Evolutionary conservation across 164 flowering plant genomes (phyloP), one percentile per base, ranked within the genome.

Genomic region (Tetrastigma voinierianum): DNA sequence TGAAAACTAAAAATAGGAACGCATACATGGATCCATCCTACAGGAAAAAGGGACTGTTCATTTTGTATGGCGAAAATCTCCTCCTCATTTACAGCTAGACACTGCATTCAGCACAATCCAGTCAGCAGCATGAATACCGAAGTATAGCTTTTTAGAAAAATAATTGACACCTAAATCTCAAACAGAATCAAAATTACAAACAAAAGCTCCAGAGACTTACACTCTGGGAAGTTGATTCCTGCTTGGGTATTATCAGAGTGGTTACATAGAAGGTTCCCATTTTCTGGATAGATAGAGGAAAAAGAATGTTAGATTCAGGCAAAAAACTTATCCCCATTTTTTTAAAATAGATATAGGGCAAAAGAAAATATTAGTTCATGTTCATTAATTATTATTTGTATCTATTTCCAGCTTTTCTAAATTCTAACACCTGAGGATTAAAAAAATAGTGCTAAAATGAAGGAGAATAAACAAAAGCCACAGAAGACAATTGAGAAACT

Each of bases 21-120:
- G 61, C 80, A 43, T 81, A 91, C 97, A 89, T 91, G 96, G 57
- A 91, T 89, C 93, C 97, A 91, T 51, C 97, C 97, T 10, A 91
- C 79, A 65, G 96, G 90, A 62, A 78, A 77, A 66, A 89, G 91
- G 46, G 91, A 82, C 3, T 71, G 71, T 57, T 88, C 90, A 65
- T 83, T 72, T 68, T 85, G 91, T 70, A 89, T 82, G 51, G 83
- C 75, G 68, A 82, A 83, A 24, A 88, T 80, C 74, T 91, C 96
- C 74, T 83, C 97, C 74, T 89, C 96, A 47, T 86, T 76, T 32
- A 74, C n/a, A 24, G 97, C 89, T 67, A 84, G 88, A 67, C 96
- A 91, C 96, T 89, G 79, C 65, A 72, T 71, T 58, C 53, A 74
- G 56, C 6, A 65, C 24, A 52, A 56, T 24, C 3, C 11, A 58